Percentiles rank a stretch among this genome's conserved stretches.
Evolutionary conservation across 257 asterid genomes (phyloP).

Genomic region (Cruciata laevipes): DNA sequence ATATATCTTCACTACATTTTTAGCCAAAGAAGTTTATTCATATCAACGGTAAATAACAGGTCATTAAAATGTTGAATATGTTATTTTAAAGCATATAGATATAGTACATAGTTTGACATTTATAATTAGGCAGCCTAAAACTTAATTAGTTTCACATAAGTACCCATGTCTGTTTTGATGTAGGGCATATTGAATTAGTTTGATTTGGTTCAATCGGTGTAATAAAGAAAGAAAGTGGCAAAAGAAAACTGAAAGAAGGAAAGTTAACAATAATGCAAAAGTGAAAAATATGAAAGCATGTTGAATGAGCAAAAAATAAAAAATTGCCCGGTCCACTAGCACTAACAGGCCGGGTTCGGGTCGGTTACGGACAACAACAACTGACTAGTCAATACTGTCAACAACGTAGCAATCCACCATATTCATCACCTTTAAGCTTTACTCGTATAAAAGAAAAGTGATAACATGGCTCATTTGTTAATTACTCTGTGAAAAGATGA

Average conservation of each 20-base stretch:
- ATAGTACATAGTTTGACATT: too few relatives aligned
- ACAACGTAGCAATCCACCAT: conserved; percentile 13
- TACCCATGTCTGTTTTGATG: too few relatives aligned
- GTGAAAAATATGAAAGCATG: not conserved
- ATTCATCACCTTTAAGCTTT: not conserved
- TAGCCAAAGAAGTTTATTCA: too few relatives aligned
- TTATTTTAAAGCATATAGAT: too few relatives aligned
- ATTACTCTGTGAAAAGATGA: conserved; percentile 13
- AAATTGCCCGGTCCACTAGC: not conserved
- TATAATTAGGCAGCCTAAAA: too few relatives aligned
- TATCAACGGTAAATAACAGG: too few relatives aligned
- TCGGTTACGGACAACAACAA: not conserved
- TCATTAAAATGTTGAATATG: too few relatives aligned
- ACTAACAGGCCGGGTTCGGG: not conserved
- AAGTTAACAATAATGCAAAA: conserved; percentile 11
- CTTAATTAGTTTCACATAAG: not conserved
- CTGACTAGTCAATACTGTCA: not conserved
- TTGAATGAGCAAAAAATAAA: not conserved
- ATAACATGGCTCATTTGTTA: conserved; percentile 10
- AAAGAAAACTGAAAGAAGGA: conserved; percentile 12
- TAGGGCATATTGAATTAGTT: not conserved
- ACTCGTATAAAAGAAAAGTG: not conserved
- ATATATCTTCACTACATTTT: too few relatives aligned
- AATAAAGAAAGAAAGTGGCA: conserved; percentile 9
- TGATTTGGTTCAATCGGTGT: not conserved